Evolutionary conservation across 2,329 filamentous ascomycete species (phyloP), one percentile per base, ranked within the genome.

Genomic region (Penicillium sp.): DNA sequence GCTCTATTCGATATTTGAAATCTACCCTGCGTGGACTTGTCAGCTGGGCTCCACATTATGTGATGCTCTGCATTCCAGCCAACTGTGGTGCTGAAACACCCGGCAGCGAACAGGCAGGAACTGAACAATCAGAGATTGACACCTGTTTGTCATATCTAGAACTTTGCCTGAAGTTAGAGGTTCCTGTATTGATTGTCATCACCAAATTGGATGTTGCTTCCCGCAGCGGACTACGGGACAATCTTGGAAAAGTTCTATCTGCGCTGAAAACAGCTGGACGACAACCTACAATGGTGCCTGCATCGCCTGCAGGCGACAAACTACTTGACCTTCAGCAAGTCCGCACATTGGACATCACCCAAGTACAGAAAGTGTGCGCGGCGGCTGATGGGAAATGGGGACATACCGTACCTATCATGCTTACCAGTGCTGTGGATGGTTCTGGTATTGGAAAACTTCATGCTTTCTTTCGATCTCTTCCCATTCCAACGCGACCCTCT

Each of bases 31-130:
- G 93, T 57, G 92, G 92, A 0, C 79, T 99, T n/a, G 83, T 99
- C 61, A 94, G 92, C 44, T 97, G 94, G 92, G 89, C 90, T 37
- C 94, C 94, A 9, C 92, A 97, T 70, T 99, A 94, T 88, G 92
- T 90, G 1, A 74, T 96, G 22, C 81, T 97, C 2, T 97, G 95
- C 64, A 85, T 97, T 59, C 86, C 91, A 45, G 91, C 90, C 35
- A 89, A 94, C 67, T 88, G 89, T 61, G 66, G 63, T 22, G 79
- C 82, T 11, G 85, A 88, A 44, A 76, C 56, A 9, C 26, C 56
- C 11, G 58, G 66, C 11, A 22, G 51, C 13, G 57, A 64, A 14
- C 54, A 47, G 22, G 48, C 40, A 16, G 50, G 38, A 71, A 40
- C 53, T 16, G 71, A 73, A 16, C 66, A 69, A 46, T 37, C 80